Evolutionary conservation across 2,329 filamentous ascomycete genomes (phyloP).

Genomic region (Apiospora aurea): DNA sequence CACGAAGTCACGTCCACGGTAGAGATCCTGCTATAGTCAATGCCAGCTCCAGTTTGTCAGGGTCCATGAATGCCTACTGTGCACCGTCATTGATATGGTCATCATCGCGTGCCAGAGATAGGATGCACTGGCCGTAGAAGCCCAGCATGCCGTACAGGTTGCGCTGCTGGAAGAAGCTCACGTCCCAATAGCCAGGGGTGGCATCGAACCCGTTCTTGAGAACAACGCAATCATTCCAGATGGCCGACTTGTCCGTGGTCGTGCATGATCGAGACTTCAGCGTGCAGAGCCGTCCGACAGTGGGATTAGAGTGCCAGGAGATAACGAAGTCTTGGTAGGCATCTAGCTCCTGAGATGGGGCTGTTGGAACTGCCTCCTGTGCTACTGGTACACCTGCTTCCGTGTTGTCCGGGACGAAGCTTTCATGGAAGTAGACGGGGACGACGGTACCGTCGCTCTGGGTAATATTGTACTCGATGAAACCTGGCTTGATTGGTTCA

Average conservation of each 20-base stretch:
- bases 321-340: neutral
- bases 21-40: neutral
- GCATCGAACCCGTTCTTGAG: neutral
- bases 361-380: neutral
- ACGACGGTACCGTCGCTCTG: neutral
- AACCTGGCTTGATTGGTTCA: neutral
- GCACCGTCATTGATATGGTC: neutral
- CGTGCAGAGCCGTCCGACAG: neutral
- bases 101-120: neutral
- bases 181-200: neutral
- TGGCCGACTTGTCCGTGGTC: neutral
- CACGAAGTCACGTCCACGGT: neutral
- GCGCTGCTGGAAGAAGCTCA: neutral
- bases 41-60: neutral
- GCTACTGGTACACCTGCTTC: neutral
- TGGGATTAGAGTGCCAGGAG: neutral
- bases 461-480: neutral
- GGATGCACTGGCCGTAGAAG: neutral
- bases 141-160: neutral
- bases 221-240: neutral
- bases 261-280: neutral
- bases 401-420: neutral
- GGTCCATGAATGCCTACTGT: neutral
- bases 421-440: neutral
- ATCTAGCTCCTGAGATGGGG: neutral